Percentiles rank a stretch among this genome's conserved stretches.
phyloP scores from a whole-genome alignment of 2,329 filamentous ascomycete genomes.

The Paracamarosporium sp. region DNA sequence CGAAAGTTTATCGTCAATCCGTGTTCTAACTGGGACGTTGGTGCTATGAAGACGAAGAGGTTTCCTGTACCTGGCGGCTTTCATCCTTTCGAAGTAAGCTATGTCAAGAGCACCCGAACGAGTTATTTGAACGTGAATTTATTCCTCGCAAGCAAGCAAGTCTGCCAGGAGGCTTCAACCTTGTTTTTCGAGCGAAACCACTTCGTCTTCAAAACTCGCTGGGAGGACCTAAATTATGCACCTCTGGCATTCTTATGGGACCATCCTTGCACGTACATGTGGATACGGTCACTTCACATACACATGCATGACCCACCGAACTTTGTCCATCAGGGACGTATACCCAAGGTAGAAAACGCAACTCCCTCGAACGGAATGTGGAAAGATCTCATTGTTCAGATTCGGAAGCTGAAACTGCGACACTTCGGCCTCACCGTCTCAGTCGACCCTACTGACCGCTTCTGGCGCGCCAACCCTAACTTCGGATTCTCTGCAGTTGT shows the following conservation, averaged over 20 bases:
- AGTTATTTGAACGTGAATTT: background rate
- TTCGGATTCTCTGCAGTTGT: background rate
- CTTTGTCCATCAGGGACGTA: background rate
- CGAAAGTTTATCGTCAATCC: background rate
- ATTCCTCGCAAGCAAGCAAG: background rate
- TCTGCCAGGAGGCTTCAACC: background rate
- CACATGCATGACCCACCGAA: background rate
- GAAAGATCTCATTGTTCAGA: background rate
- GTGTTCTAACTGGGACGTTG: background rate
- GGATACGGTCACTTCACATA: background rate
- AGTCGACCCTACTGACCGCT: background rate
- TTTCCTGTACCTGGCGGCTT: background rate
- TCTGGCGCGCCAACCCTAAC: background rate
- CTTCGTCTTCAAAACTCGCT: background rate
- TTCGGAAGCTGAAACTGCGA: background rate
- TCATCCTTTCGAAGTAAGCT: background rate
- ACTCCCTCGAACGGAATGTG: background rate
- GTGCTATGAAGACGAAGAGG: background rate
- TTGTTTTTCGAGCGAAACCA: background rate
- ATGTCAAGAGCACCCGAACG: background rate
- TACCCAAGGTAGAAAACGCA: background rate
- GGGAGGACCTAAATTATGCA: background rate
- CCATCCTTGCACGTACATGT: background rate
- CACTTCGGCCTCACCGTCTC: background rate
- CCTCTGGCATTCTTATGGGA: background rate